A percentile compares a stretch with the other conserved stretches of the same genome.
phyloP scores from a whole-genome alignment of 495 filamentous ascomycete species.

The Aspergillus coremiiformis region DNA sequence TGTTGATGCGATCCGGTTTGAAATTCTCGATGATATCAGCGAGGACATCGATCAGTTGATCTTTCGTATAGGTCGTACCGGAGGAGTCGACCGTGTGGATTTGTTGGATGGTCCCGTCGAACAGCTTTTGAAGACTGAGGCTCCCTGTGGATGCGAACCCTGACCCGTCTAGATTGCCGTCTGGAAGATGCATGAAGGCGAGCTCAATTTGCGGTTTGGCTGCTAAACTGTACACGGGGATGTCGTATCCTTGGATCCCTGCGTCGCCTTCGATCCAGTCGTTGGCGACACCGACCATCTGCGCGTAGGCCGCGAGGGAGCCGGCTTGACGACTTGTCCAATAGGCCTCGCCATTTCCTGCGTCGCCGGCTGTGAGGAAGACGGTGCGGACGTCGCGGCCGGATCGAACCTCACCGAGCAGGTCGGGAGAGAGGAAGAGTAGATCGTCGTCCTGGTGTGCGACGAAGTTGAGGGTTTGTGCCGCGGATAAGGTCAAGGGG shows the following conservation, averaged over 20 bases:
- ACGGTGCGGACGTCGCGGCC: conserved; percentile 51
- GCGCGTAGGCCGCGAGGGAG: conserved; percentile 11
- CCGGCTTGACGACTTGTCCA: conserved; percentile 9
- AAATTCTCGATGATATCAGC: conserved; percentile 2
- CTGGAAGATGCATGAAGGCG: conserved; percentile 12
- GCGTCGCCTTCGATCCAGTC: conserved; percentile 6
- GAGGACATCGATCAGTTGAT: conserved; percentile 3
- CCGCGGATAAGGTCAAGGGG: background rate
- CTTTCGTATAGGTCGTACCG: conserved; percentile 1
- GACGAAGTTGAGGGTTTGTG: conserved; percentile 14
- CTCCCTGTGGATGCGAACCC: conserved; percentile 7
- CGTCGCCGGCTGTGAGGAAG: conserved; percentile 78
- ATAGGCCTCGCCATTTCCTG: conserved; percentile 39
- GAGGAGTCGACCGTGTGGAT: background rate
- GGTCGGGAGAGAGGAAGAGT: conserved; percentile 13
- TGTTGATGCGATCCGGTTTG: conserved; percentile 11
- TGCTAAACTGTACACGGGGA: conserved; percentile 2
- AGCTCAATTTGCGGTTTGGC: conserved; percentile 9
- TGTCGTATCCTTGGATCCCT: background rate
- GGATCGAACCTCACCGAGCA: conserved; percentile 13
- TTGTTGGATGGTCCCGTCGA: background rate
- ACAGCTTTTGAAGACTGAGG: conserved; percentile 9
- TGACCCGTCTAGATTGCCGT: conserved; percentile 7
- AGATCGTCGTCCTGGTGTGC: conserved; percentile 18
- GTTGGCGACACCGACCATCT: conserved; percentile 7